These are phyloP conservation scores for Amauroascus verrucosus DNA, from an alignment of 2,329 filamentous ascomycete species.

Conservation along the genomic window DNA sequence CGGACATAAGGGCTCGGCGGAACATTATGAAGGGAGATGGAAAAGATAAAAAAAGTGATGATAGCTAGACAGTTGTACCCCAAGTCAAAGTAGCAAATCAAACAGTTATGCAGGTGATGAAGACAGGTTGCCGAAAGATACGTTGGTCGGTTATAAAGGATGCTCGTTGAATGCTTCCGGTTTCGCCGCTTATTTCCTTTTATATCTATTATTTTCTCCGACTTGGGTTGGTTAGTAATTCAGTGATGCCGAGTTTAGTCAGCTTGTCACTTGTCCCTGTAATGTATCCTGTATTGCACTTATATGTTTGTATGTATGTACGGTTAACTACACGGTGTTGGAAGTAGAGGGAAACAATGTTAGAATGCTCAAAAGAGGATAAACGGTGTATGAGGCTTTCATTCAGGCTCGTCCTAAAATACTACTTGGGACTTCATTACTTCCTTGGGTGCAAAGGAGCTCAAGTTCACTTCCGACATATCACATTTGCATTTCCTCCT, in stretches of 20 bases:
- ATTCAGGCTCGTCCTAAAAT: too few relatives aligned
- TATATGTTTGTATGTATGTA: too few relatives aligned
- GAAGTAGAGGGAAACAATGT: too few relatives aligned
- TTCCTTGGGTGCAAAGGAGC: too few relatives aligned
- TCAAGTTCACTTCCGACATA: too few relatives aligned
- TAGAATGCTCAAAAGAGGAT: too few relatives aligned
- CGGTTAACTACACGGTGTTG: too few relatives aligned
- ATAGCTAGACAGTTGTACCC: background rate
- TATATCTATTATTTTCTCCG: background rate
- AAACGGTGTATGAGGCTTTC: too few relatives aligned
- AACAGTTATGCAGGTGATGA: background rate
- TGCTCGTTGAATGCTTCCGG: background rate
- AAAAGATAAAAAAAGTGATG: background rate
- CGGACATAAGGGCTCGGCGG: conserved; percentile 45
- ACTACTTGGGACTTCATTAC: too few relatives aligned
- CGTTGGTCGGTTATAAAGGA: background rate
- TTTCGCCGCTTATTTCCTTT: background rate
- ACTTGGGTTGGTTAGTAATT: background rate
- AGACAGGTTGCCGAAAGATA: background rate
- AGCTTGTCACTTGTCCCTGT: too few relatives aligned
- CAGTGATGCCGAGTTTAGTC: background rate
- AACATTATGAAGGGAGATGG: conserved; percentile 45
- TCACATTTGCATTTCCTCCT: too few relatives aligned
- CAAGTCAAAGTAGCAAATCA: background rate
- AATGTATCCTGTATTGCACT: too few relatives aligned